phyloP scores from a whole-genome alignment of 2,329 filamentous ascomycete genomes.

The Diaporthe citri region DNA sequence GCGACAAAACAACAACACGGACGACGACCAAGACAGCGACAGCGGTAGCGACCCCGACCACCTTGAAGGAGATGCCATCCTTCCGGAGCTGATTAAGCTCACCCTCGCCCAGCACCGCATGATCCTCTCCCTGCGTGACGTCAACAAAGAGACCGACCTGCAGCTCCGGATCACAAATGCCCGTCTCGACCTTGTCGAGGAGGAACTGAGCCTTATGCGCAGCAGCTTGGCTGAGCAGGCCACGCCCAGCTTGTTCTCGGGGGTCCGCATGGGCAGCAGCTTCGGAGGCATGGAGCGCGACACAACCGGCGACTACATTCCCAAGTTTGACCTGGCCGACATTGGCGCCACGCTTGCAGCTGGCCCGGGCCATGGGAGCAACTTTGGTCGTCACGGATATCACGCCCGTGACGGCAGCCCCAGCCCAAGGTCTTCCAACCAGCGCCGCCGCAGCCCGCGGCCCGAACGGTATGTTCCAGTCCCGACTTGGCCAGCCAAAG shows the following conservation, averaged over 20 bases:
- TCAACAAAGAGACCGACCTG: slow-evolving; percentile 40
- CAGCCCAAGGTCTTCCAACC: background rate
- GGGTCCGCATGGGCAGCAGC: background rate
- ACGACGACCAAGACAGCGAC: background rate
- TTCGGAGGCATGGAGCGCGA: background rate
- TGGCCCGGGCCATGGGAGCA: background rate
- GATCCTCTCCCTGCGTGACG: slow-evolving; percentile 30
- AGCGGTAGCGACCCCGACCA: background rate
- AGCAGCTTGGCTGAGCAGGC: background rate
- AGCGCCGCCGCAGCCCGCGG: slow-evolving; percentile 6
- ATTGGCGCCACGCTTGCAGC: slow-evolving; percentile 31
- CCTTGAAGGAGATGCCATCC: background rate
- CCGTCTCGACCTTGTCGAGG: slow-evolving; percentile 14
- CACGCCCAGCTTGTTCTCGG: background rate
- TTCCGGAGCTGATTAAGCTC: background rate
- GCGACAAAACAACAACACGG: background rate
- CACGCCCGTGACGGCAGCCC: background rate
- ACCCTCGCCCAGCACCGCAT: slow-evolving; percentile 10
- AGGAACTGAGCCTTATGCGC: background rate
- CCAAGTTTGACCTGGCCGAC: slow-evolving; percentile 4
- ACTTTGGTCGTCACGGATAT: background rate
- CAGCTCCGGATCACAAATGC: background rate
- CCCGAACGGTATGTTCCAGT: slow-evolving; percentile 21
- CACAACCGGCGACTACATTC: background rate
- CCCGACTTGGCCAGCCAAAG: background rate